These are phyloP conservation scores for Aspergillus sclerotioniger DNA, from an alignment of 495 filamentous ascomycete genomes.

Conservation along the genomic window DNA sequence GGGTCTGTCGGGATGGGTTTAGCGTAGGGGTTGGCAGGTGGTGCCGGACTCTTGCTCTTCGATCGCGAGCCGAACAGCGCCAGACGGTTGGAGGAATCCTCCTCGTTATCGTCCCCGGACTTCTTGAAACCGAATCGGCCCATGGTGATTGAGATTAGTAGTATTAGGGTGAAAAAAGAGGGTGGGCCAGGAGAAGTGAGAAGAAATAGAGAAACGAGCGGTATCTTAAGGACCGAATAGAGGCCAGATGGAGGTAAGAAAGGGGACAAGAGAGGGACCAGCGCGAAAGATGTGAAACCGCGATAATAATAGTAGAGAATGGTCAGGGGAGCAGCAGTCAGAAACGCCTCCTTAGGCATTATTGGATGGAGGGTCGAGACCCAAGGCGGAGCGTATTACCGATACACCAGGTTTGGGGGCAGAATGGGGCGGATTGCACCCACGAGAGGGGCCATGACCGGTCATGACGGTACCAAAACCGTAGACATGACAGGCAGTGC, in stretches of 20 bases:
- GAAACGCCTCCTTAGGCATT: constrained; percentile 15
- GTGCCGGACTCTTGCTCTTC: constrained; percentile 59
- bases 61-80: constrained; percentile 58
- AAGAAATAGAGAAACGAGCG: not conserved
- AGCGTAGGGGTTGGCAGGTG: constrained; percentile 64
- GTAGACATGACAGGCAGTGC: constrained; percentile 10
- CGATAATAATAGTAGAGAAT: constrained; percentile 17
- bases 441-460: not conserved
- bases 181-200: not conserved
- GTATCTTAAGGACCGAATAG: not conserved
- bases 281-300: constrained; percentile 11
- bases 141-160: constrained; percentile 43
- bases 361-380: constrained; percentile 17
- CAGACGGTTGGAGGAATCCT: constrained; percentile 57
- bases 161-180: too few species aligned
- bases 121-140: constrained; percentile 57
- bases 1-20: constrained; percentile 58
- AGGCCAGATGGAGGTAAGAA: constrained; percentile 10
- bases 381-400: constrained; percentile 13
- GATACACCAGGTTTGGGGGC: not conserved
- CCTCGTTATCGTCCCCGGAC: constrained; percentile 53
- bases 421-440: not conserved
- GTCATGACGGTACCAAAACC: constrained; percentile 23
- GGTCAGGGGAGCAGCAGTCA: constrained; percentile 29
- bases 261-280: constrained; percentile 12